phyloP scores from a whole-genome alignment of 495 filamentous ascomycete genomes.

The Peziza echinospora region DNA sequence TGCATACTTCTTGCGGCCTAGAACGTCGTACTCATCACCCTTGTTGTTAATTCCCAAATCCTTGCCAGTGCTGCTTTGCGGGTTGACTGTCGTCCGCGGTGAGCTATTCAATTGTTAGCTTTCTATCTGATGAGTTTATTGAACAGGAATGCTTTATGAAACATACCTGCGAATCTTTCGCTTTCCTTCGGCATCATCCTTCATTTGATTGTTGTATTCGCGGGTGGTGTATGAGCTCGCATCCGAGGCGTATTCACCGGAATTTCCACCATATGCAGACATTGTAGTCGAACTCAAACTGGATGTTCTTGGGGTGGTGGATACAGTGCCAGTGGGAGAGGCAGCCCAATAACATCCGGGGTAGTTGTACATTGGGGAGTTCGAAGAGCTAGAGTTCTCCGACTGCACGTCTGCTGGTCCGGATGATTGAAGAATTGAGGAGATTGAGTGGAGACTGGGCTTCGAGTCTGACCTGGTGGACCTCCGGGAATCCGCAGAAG shows the following conservation, averaged over 20 bases:
- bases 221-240: neutral
- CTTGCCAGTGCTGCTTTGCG: slow-evolving; percentile 3
- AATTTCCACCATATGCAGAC: neutral
- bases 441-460: neutral
- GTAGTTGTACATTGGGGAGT: neutral
- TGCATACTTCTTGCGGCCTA: slow-evolving; percentile 19
- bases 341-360: neutral
- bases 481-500: neutral
- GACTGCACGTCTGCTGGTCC: neutral
- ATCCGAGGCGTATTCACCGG: neutral
- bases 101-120: slow-evolving; percentile 9
- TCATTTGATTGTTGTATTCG: neutral
- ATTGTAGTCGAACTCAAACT: neutral
- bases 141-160: slow-evolving; percentile 12
- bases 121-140: slow-evolving; percentile 5
- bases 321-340: neutral
- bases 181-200: neutral
- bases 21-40: slow-evolving; percentile 19
- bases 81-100: slow-evolving; percentile 11
- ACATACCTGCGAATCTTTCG: slow-evolving; percentile 18
- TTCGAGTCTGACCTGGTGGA: neutral
- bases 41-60: slow-evolving; percentile 1
- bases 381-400: neutral
- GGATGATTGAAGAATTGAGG: neutral
- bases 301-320: neutral